phyloP scores from a whole-genome alignment of 768 basidiomycete species.

The Xerocomellus amylosporus region DNA sequence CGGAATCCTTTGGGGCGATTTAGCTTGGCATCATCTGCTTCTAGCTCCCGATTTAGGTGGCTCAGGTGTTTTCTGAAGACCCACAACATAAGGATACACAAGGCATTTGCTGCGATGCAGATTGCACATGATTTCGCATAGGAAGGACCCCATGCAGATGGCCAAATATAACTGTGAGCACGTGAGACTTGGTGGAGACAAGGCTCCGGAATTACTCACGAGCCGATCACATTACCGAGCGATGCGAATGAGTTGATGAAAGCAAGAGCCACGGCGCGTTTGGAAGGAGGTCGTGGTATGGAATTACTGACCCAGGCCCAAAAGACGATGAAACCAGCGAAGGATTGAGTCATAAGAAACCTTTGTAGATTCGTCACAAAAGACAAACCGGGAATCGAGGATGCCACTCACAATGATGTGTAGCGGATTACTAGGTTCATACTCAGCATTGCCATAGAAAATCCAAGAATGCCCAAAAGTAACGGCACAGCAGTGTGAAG shows the following conservation, averaged over 20 bases:
- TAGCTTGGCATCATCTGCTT: conserved; percentile 37
- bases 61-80: conserved; percentile 47
- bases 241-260: conserved; percentile 79
- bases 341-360: conserved; percentile 75
- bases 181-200: conserved; percentile 4
- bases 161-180: conserved; percentile 59
- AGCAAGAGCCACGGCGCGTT: conserved; percentile 84
- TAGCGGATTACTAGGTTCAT: conserved; percentile 64
- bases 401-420: conserved; percentile 50
- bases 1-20: conserved; percentile 39
- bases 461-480: conserved; percentile 62
- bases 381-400: not conserved
- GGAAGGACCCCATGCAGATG: conserved; percentile 62
- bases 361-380: conserved; percentile 33
- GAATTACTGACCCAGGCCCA: conserved; percentile 52
- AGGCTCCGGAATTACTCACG: conserved; percentile 45
- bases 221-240: conserved; percentile 80
- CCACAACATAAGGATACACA: conserved; percentile 50
- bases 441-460: conserved; percentile 60
- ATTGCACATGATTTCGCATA: conserved; percentile 72
- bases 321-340: conserved; percentile 69
- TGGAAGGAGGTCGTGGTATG: conserved; percentile 78
- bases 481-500: conserved; percentile 58
- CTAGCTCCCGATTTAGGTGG: conserved; percentile 39
- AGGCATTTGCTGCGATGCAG: conserved; percentile 56